Evolutionary conservation across 352 stramenopile species (phyloP).

Genomic region (Phytophthora macrochlamydospora): DNA sequence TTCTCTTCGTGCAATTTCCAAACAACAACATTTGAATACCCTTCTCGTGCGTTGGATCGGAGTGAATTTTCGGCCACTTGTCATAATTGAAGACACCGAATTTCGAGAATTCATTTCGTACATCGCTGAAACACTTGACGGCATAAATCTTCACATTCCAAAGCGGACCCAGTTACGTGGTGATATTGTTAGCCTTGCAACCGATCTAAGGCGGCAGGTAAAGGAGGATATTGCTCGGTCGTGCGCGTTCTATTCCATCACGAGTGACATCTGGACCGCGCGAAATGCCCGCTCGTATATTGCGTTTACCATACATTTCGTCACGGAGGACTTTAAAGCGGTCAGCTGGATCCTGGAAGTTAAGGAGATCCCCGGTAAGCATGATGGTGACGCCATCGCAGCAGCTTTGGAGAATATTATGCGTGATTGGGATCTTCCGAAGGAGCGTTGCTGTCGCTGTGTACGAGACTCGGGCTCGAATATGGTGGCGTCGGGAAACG

Average conservation of each 20-base stretch:
- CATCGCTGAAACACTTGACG: slow-evolving; percentile 6
- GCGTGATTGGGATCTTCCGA: slow-evolving; percentile 4
- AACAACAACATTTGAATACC: slow-evolving; percentile 4
- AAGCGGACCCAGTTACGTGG: slow-evolving; percentile 5
- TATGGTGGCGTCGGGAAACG: slow-evolving; percentile 11
- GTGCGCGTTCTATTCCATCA: slow-evolving; percentile 15
- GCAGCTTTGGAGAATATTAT: slow-evolving; percentile 8
- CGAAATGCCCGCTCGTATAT: slow-evolving; percentile 15
- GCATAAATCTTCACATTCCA: not conserved
- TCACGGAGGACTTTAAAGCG: slow-evolving; percentile 3
- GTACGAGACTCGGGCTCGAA: slow-evolving; percentile 14
- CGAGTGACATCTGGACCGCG: slow-evolving; percentile 19
- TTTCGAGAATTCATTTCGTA: slow-evolving; percentile 14
- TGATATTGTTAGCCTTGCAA: slow-evolving; percentile 2
- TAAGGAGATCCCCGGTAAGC: slow-evolving; percentile 9
- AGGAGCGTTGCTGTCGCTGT: not conserved
- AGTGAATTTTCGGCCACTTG: slow-evolving; percentile 14
- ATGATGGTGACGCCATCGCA: slow-evolving; percentile 9
- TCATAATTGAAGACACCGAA: slow-evolving; percentile 10
- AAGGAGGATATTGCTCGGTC: not conserved
- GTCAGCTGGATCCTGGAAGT: slow-evolving; percentile 11
- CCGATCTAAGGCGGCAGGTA: not conserved
- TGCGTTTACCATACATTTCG: slow-evolving; percentile 16
- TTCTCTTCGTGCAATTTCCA: not conserved
- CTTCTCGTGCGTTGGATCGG: not conserved